A percentile compares a stretch with the other conserved stretches of the same genome.
These are phyloP conservation scores for Dendrobium nobile DNA, from an alignment of 106 monocot species.

Conservation along the genomic window DNA sequence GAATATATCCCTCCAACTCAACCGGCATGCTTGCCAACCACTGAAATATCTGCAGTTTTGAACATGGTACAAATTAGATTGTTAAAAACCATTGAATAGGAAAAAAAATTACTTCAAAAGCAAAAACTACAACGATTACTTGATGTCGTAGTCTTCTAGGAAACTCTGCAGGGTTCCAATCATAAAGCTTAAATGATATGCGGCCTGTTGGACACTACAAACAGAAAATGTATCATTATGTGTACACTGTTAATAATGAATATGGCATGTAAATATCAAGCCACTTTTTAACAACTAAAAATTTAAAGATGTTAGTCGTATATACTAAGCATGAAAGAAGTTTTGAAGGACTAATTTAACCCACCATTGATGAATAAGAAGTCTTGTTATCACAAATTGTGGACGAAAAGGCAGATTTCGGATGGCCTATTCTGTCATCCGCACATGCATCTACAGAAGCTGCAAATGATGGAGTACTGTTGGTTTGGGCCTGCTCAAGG, in stretches of 20 bases:
- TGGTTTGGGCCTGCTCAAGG: slow-evolving; percentile 35
- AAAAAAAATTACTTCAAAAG: slow-evolving; percentile 14
- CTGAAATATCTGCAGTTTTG: slow-evolving; percentile 44
- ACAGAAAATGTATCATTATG: slow-evolving; percentile 20
- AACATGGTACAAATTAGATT: slow-evolving; percentile 3
- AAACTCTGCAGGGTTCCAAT: slow-evolving; percentile 99
- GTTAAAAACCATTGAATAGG: not conserved
- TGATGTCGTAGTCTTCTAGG: slow-evolving; percentile 82
- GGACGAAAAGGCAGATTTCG: slow-evolving; percentile 48
- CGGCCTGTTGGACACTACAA: slow-evolving; percentile 98
- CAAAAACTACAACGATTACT: slow-evolving; percentile 32
- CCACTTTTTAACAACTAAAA: not conserved
- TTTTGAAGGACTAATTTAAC: slow-evolving; percentile 3
- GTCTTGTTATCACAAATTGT: slow-evolving; percentile 53
- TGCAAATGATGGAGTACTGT: slow-evolving; percentile 27
- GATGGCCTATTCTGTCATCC: slow-evolving; percentile 46
- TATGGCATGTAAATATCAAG: not conserved
- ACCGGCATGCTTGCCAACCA: slow-evolving; percentile 65
- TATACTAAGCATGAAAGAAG: not conserved
- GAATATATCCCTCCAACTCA: slow-evolving; percentile 86
- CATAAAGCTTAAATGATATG: slow-evolving; percentile 96
- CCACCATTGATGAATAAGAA: slow-evolving; percentile 72
- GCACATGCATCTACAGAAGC: slow-evolving; percentile 41
- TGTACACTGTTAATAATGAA: not conserved
- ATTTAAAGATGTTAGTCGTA: not conserved